Evolutionary conservation across 345 rosid genomes (phyloP).

Genomic region (Citrus unshiu): DNA sequence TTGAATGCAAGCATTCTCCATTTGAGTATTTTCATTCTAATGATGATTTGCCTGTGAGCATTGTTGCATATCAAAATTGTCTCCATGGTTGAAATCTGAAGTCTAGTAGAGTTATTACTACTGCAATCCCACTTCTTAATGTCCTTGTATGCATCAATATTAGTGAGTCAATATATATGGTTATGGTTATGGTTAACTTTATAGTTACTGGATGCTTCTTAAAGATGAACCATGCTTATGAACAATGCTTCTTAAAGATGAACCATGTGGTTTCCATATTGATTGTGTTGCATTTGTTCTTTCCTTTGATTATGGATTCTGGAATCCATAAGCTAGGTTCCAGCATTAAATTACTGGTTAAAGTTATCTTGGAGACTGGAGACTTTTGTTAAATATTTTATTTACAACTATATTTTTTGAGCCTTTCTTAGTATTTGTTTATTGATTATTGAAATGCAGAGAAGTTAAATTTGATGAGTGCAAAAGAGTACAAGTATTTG

Average conservation of each 20-base stretch:
- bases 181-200: neutral
- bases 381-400: neutral
- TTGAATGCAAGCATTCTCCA: neutral
- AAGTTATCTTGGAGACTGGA: neutral
- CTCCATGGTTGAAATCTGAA: neutral
- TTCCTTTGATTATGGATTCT: neutral
- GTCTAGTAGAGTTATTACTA: neutral
- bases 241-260: neutral
- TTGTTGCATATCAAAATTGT: neutral
- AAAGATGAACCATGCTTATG: neutral
- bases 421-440: neutral
- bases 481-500: slow-evolving; percentile 77
- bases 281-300: neutral
- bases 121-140: neutral
- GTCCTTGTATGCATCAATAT: neutral
- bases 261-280: neutral
- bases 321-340: neutral
- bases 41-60: neutral
- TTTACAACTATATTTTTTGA: neutral
- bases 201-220: neutral
- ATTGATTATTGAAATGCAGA: slow-evolving; percentile 40
- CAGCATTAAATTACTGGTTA: neutral
- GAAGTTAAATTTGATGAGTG: slow-evolving; percentile 74
- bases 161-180: neutral
- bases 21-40: neutral